These are phyloP conservation scores for Melanopsichium pennsylvanicum DNA, from an alignment of 1,284 basidiomycete species.

Conservation along the genomic window DNA sequence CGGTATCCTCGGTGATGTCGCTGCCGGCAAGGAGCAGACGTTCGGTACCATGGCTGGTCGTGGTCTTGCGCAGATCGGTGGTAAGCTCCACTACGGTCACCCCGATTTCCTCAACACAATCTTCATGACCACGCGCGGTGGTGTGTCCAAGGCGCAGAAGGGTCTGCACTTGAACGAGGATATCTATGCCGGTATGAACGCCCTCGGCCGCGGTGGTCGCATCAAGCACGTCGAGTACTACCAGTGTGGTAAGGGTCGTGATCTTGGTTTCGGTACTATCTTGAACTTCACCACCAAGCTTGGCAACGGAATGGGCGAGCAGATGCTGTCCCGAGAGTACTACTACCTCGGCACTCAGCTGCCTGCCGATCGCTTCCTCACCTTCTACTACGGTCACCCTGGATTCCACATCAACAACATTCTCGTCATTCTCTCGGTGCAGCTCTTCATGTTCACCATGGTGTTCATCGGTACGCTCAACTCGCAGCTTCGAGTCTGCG, in stretches of 20 bases:
- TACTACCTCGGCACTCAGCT: constrained; percentile 99
- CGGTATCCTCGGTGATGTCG: constrained; percentile 96
- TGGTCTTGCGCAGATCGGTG: constrained; percentile 94
- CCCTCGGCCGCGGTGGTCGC: constrained; percentile 91
- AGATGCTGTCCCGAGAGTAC: constrained; percentile 98
- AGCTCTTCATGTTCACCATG: constrained; percentile 65
- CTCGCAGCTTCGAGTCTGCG: constrained; percentile 61
- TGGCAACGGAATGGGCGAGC: constrained; percentile 99
- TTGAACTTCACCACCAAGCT: constrained; percentile 99
- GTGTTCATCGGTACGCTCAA: constrained; percentile 65
- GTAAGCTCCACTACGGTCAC: constrained; percentile 98
- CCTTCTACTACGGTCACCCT: constrained; percentile 99
- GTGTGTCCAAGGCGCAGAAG: constrained; percentile 98
- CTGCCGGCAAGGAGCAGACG: constrained; percentile 98
- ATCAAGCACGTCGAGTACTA: constrained; percentile 99
- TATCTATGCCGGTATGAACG: constrained; percentile 99
- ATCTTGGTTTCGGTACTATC: constrained; percentile 98
- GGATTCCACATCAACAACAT: constrained; percentile 99
- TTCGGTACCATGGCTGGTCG: constrained; percentile 97
- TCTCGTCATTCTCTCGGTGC: constrained; percentile 70
- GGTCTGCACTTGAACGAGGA: constrained; percentile 98
- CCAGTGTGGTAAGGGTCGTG: constrained; percentile 94
- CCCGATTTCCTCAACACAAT: constrained; percentile 98
- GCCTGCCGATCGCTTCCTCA: constrained; percentile 96
- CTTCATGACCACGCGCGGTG: constrained; percentile 98